A percentile compares a stretch with the other conserved stretches of the same genome.
Evolutionary conservation across 2,329 filamentous ascomycete species (phyloP).

Genomic region (Fusarium oligoseptatum): DNA sequence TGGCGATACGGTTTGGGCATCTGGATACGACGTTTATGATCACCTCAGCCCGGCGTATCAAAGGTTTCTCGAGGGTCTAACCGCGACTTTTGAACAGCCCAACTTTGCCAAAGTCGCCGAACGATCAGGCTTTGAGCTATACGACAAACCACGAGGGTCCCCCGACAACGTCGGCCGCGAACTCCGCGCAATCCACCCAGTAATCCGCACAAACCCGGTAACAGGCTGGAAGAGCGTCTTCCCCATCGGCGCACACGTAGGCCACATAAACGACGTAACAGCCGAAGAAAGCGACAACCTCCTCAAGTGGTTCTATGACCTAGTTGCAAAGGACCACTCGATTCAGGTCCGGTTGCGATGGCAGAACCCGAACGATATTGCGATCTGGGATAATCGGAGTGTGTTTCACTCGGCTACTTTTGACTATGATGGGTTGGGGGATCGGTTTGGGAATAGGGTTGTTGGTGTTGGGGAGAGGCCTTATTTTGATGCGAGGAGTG

Average conservation of each 20-base stretch:
- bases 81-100: slow-evolving; percentile 66
- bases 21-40: slow-evolving; percentile 76
- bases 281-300: slow-evolving; percentile 62
- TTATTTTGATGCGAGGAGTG: slow-evolving; percentile 58
- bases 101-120: slow-evolving; percentile 63
- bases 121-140: slow-evolving; percentile 59
- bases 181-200: slow-evolving; percentile 65
- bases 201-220: slow-evolving; percentile 69
- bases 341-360: slow-evolving; percentile 64
- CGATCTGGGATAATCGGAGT: slow-evolving; percentile 71
- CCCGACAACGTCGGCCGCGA: slow-evolving; percentile 64
- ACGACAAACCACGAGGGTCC: slow-evolving; percentile 60
- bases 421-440: slow-evolving; percentile 63
- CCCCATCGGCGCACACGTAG: slow-evolving; percentile 64
- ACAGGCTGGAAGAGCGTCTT: slow-evolving; percentile 70
- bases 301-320: slow-evolving; percentile 64
- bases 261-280: slow-evolving; percentile 64
- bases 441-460: slow-evolving; percentile 62
- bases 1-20: slow-evolving; percentile 75
- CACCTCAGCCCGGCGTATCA: slow-evolving; percentile 69
- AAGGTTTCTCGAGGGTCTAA: slow-evolving; percentile 70
- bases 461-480: slow-evolving; percentile 68
- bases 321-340: slow-evolving; percentile 68
- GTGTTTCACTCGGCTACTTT: slow-evolving; percentile 68
- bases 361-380: slow-evolving; percentile 61